These are phyloP conservation scores for Gossypium turneri DNA, from an alignment of 345 rosid species.

Conservation along the genomic window DNA sequence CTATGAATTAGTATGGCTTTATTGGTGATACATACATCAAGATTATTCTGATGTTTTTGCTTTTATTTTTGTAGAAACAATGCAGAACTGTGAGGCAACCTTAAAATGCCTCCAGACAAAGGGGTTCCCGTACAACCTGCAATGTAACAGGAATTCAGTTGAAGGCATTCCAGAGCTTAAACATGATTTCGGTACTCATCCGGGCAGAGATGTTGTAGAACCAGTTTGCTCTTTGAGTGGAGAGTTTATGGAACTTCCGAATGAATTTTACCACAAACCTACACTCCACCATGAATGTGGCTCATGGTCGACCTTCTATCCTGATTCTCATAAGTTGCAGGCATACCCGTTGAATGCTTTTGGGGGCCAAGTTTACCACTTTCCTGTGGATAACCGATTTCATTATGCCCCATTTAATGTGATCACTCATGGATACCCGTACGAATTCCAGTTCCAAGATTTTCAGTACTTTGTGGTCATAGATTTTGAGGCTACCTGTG, in stretches of 20 bases:
- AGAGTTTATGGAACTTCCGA: conserved; percentile 33
- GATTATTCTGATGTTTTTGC: not conserved
- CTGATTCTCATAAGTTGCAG: conserved; percentile 39
- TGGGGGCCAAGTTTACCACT: conserved; percentile 40
- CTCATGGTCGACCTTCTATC: conserved; percentile 41
- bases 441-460: conserved; percentile 44
- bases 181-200: conserved; percentile 30
- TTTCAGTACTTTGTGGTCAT: conserved; percentile 49
- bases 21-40: not conserved
- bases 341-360: conserved; percentile 35
- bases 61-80: conserved; percentile 33
- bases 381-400: conserved; percentile 37
- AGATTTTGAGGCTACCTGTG: conserved; percentile 59
- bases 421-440: conserved; percentile 33
- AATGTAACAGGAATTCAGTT: conserved; percentile 32
- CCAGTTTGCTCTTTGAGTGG: conserved; percentile 28
- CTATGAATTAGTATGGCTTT: not conserved
- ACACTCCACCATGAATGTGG: conserved; percentile 34
- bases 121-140: conserved; percentile 36
- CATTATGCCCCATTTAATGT: conserved; percentile 35
- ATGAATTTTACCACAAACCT: conserved; percentile 37
- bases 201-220: conserved; percentile 32
- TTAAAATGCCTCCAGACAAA: conserved; percentile 40
- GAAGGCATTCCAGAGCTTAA: conserved; percentile 36
- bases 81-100: conserved; percentile 52